Conservation (phyloP, 2,329 filamentous ascomycete genomes). For the Canariomyces notabilis region DNA sequence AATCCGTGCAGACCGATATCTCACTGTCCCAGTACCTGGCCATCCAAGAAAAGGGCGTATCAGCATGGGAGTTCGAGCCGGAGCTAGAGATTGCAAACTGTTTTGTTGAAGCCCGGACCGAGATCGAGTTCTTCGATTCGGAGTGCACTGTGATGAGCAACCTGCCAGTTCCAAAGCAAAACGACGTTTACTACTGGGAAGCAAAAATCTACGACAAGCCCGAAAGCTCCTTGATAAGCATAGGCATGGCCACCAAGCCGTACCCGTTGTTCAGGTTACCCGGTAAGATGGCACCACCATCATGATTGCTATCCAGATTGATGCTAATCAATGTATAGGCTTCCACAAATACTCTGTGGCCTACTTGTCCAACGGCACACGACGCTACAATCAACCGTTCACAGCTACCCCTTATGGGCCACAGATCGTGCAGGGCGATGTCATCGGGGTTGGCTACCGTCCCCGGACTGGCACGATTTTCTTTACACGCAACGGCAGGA, state of each 20-base stretch:
- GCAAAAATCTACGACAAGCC: conserved; percentile 98
- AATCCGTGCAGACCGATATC: conserved; percentile 93
- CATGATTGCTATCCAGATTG: neutral
- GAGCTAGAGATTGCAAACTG: conserved; percentile 98
- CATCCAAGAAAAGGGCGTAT: conserved; percentile 99
- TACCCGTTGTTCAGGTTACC: conserved; percentile 93
- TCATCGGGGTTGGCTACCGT: conserved; percentile 91
- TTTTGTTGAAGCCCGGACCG: conserved; percentile 92
- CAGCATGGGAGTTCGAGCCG: conserved; percentile 99
- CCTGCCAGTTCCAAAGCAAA: conserved; percentile 93
- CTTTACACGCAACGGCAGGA: conserved; percentile 97
- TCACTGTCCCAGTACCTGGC: conserved; percentile 95
- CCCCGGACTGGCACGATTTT: conserved; percentile 93
- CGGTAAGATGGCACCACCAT: conserved; percentile 59
- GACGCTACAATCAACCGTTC: conserved; percentile 92
- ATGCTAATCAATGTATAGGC: conserved; percentile 44
- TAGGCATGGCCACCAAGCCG: conserved; percentile 94
- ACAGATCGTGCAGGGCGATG: conserved; percentile 84
- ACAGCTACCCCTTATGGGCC: conserved; percentile 74
- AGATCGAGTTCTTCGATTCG: conserved; percentile 98
- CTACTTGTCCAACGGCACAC: conserved; percentile 81
- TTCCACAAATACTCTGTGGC: conserved; percentile 91
- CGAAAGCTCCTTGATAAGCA: conserved; percentile 77
- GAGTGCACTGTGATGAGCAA: conserved; percentile 98
- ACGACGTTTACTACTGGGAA: conserved; percentile 99